Evolutionary conservation across 441 rosid species (phyloP), one percentile per base, ranked within the genome.

Genomic region (Populus hybrid): DNA sequence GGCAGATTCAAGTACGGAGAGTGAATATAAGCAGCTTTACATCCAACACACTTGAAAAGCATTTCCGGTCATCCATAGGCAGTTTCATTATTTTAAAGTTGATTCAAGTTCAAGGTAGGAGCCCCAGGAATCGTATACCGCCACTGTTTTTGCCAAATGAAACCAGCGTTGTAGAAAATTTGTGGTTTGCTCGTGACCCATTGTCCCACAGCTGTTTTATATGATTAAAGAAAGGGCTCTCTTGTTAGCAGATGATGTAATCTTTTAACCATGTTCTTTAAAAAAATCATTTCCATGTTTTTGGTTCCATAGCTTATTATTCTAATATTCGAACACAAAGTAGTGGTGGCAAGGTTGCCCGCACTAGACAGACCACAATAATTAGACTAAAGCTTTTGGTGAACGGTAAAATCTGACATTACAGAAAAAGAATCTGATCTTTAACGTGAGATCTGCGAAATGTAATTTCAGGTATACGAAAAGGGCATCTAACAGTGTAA

Each of bases 141-240:
- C 10, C 21, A 65, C 10, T 9, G 75, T 18, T 42, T 26, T 64
- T 63, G 50, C 8, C 59, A 38, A 18, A 69, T 59, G 50, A 40
- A 40, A 40, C 50, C 50, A 10, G 14, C 50, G 14, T 24, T 71
- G 67, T 20, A 14, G 16, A 70, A 67, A 1, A 26, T 40, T 30
- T 14, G n/a, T 53, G 59, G 16, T 50, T 34, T 64, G 35, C 36
- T 36, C 23, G 16, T 6, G 1, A 72, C 61, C 26, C 23, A 16
- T 32, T 69, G 28, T 69, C 61, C 24, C 69, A 76, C 28, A 63
- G 66, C 66, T 63, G 66, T 63, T 63, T 63, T 63, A 63, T 10
- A 23, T 9, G 24, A 63, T 63, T 4, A 63, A 63, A 21, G 66
- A 63, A 61, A 63, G 28, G 28, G 66, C 66, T 63, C 66, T 10